These are phyloP conservation scores for Blastobotrys elegans DNA, from an alignment of 1,139 yeast species.

Conservation along the genomic window DNA sequence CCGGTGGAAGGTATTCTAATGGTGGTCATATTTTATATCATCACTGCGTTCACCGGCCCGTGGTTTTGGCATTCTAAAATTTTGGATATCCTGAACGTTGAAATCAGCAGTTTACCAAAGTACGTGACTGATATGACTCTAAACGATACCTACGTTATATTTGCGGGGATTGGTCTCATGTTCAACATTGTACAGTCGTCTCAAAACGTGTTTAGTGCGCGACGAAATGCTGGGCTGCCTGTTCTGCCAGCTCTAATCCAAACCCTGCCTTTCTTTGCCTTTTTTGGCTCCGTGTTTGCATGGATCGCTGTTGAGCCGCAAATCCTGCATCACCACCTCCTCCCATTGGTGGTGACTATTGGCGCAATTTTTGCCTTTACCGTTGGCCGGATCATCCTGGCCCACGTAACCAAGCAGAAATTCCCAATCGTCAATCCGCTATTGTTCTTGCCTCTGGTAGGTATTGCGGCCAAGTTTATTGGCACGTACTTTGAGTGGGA, in stretches of 20 bases:
- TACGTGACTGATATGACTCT: slow-evolving; percentile 23
- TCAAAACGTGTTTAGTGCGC: slow-evolving; percentile 57
- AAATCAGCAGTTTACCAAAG: background rate
- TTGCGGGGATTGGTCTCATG: slow-evolving; percentile 53
- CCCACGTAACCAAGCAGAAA: slow-evolving; percentile 73
- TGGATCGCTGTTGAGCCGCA: slow-evolving; percentile 44
- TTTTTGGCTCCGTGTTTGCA: slow-evolving; percentile 51
- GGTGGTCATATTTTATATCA: slow-evolving; percentile 48
- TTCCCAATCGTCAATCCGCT: slow-evolving; percentile 76
- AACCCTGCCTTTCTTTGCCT: slow-evolving; percentile 62
- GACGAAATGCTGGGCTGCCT: slow-evolving; percentile 36
- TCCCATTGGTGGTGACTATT: slow-evolving; percentile 62
- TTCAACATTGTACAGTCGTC: slow-evolving; percentile 74
- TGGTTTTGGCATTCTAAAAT: slow-evolving; percentile 49
- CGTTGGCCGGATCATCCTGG: slow-evolving; percentile 86
- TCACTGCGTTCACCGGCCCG: slow-evolving; percentile 66
- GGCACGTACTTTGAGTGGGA: slow-evolving; percentile 31
- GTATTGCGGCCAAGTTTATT: slow-evolving; percentile 41
- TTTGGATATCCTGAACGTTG: slow-evolving; percentile 15
- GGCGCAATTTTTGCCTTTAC: slow-evolving; percentile 76
- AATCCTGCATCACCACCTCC: slow-evolving; percentile 43
- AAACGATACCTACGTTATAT: slow-evolving; percentile 42
- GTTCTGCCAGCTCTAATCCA: slow-evolving; percentile 52
- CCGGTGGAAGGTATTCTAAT: slow-evolving; percentile 91
- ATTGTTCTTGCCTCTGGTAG: slow-evolving; percentile 58